A percentile compares a stretch with the other conserved stretches of the same genome.
Conservation (phyloP, 495 filamentous ascomycete genomes). For the Talaromyces thailandensis region DNA sequence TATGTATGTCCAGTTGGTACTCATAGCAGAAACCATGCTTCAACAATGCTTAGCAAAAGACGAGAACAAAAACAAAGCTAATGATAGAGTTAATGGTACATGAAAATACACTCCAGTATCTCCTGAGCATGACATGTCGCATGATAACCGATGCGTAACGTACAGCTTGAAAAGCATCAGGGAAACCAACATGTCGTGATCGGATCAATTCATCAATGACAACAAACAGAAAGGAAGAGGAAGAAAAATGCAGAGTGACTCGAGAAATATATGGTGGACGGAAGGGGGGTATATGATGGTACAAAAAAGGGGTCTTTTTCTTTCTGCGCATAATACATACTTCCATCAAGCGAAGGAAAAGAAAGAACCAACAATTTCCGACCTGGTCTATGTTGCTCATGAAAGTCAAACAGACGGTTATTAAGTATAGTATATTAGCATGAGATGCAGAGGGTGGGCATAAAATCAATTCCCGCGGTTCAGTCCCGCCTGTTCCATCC, state of each 20-base stretch:
- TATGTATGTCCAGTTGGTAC: background rate
- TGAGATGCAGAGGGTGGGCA: background rate
- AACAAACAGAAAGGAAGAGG: background rate
- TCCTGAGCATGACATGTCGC: background rate
- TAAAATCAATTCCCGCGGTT: background rate
- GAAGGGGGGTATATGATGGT: constrained; percentile 4
- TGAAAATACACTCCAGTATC: background rate
- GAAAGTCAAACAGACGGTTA: background rate
- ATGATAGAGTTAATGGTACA: background rate
- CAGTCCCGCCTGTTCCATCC: background rate
- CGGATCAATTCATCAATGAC: background rate
- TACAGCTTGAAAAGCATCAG: background rate
- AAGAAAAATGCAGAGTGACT: background rate
- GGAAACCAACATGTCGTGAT: background rate
- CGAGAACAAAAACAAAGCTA: background rate
- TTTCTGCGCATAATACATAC: background rate
- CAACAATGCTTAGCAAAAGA: background rate
- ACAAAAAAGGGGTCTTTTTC: constrained; percentile 2
- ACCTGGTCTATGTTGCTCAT: background rate
- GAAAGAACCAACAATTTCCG: background rate
- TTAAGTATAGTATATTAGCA: background rate
- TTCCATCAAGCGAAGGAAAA: background rate
- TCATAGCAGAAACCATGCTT: background rate
- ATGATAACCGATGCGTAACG: background rate
- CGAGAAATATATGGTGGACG: background rate